These are phyloP conservation scores for Bonia amplexicaulis DNA, from an alignment of 176 grass and related monocot genomes.

Conservation along the genomic window DNA sequence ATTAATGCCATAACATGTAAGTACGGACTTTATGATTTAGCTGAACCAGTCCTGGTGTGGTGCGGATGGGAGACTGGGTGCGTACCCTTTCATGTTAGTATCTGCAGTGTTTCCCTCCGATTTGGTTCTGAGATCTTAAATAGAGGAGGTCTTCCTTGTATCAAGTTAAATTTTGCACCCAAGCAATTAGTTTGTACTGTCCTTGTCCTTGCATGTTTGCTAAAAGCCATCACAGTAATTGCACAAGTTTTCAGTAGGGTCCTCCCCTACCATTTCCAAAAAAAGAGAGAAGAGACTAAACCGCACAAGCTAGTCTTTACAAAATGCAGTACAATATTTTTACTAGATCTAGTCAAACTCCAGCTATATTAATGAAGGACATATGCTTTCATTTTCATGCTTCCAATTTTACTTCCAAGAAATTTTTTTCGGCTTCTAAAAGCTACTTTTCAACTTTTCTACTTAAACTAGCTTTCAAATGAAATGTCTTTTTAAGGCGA, in stretches of 20 bases:
- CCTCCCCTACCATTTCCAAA: not conserved
- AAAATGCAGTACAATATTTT: not conserved
- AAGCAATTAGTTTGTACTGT: not conserved
- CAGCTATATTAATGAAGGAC: not conserved
- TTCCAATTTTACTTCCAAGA: not conserved
- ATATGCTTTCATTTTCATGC: not conserved
- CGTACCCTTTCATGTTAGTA: not conserved
- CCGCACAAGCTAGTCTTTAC: not conserved
- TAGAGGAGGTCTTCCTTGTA: not conserved
- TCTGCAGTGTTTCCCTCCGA: not conserved
- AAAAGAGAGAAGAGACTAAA: not conserved
- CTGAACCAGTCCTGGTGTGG: not conserved
- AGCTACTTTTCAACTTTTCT: too few species aligned
- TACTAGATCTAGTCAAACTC: constrained; percentile 9
- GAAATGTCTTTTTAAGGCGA: too few species aligned
- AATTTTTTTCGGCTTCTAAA: not conserved
- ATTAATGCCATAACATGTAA: not conserved
- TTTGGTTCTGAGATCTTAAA: not conserved
- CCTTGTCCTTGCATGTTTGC: constrained; percentile 13
- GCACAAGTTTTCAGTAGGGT: not conserved
- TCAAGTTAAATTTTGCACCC: not conserved
- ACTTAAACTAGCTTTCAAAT: too few species aligned
- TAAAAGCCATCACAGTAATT: not conserved
- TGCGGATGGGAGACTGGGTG: not conserved
- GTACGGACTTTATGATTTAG: not conserved